Base-by-base conservation (phyloP, 352 stramenopile genomes). In the Pythium phragmitis region DNA sequence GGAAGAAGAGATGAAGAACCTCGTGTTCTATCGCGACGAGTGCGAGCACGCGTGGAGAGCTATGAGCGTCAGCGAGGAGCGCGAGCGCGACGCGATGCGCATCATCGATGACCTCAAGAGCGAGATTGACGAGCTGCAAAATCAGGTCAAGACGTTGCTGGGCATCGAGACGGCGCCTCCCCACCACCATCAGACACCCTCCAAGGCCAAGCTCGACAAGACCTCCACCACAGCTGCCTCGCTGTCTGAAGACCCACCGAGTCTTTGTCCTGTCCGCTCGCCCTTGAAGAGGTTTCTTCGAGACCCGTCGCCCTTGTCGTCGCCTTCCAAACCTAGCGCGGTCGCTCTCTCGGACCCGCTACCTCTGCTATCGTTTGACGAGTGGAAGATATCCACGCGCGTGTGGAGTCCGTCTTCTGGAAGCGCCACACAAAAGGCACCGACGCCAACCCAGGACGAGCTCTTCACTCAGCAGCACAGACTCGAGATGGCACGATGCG, bases 1-100 rank as follows among this genome's bases (percentile, higher is more conserved):
- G 13, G 74, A 82, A 13, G 76, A 91, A 48, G 79, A 91, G 58
- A 78, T 87, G 72, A 87, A 87, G 50, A 88, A 81, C 59, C 67
- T 91, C 16, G 46, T 77, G 4, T 91, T 85, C 70, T 91, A 91
- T 43, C 74, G 82, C 8, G 79, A 91, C n/a, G 82, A 91, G 57
- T 91, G 82, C 51, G 77, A 91, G 47, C 66, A 83, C 53, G 78
- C 78, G 12, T 91, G 82, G 79, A 82, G 80, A 48, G 77, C 86
- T 56, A 77, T 72, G 36, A 66, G 66, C 1, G n/a, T 87, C 23
- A 80, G 77, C 39, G 75, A 87, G 54, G 79, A 85, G 49, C 74
- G 81, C 34, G 81, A 90, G 60, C 74, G 70, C 13, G 74, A 87
- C 57, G 79, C 81, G 7, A 77, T 88, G 72, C 59, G 64, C 23